Percentiles rank a stretch among this genome's conserved stretches.
phyloP scores from a whole-genome alignment of 2,329 filamentous ascomycete species.

The Raffaelea arxii region DNA sequence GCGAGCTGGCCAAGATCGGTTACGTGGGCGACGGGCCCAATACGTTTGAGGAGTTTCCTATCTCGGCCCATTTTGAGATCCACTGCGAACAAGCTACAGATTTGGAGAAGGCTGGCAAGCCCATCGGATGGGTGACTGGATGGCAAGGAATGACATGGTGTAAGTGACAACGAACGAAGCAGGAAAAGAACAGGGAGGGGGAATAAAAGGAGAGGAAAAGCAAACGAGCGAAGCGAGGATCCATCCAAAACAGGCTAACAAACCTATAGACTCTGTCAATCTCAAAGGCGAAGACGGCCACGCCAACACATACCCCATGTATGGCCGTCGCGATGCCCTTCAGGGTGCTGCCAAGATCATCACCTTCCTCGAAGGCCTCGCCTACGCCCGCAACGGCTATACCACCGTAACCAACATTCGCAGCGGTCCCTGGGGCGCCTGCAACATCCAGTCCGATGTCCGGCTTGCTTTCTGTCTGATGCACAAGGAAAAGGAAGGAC shows the following conservation, averaged over 20 bases:
- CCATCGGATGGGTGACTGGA: constrained; percentile 12
- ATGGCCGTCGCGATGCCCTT: not conserved
- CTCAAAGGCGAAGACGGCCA: not conserved
- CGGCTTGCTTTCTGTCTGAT: constrained; percentile 3
- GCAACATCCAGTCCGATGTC: constrained; percentile 3
- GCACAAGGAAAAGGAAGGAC: constrained; percentile 1
- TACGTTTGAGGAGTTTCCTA: constrained; percentile 9
- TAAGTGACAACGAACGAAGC: not conserved
- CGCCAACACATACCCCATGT: constrained; percentile 2
- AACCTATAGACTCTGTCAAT: not conserved
- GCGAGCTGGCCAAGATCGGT: constrained; percentile 13
- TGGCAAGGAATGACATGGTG: constrained; percentile 16
- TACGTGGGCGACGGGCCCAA: constrained; percentile 10
- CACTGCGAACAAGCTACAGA: constrained; percentile 15
- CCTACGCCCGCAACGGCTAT: constrained; percentile 1
- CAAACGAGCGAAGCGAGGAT: too few relatives aligned
- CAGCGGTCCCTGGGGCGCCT: constrained; percentile 3
- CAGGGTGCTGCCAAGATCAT: constrained; percentile 1
- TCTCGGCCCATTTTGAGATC: constrained; percentile 14
- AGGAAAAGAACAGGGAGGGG: too few relatives aligned
- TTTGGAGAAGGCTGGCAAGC: constrained; percentile 9
- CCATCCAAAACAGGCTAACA: not conserved
- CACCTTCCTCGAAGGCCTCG: not conserved
- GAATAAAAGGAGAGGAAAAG: not conserved
- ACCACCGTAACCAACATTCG: constrained; percentile 3